Evolutionary conservation across 2,329 filamentous ascomycete genomes (phyloP).

Genomic region (Sordariomycetes sp.): DNA sequence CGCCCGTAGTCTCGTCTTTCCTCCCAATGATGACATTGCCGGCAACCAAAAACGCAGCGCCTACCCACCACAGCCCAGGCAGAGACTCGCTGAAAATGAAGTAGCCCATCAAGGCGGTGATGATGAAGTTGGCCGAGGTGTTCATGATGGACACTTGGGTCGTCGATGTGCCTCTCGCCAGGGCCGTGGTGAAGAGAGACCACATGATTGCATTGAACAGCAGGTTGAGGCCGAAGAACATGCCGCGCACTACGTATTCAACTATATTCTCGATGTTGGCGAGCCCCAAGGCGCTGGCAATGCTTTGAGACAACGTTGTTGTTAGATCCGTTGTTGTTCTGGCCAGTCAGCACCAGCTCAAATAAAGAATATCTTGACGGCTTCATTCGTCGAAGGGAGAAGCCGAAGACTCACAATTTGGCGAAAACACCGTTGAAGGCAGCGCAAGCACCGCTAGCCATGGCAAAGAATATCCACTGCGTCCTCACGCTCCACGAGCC

Average conservation of each 20-base stretch:
- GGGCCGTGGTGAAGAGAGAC: slow-evolving; percentile 70
- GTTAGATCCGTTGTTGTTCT: slow-evolving; percentile 51
- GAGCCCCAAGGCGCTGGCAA: slow-evolving; percentile 36
- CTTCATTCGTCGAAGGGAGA: not conserved
- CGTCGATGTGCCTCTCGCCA: slow-evolving; percentile 65
- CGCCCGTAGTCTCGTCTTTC: slow-evolving; percentile 44
- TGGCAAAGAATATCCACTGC: slow-evolving; percentile 59
- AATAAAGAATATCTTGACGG: not conserved
- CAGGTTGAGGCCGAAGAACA: slow-evolving; percentile 68
- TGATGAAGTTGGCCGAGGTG: slow-evolving; percentile 72
- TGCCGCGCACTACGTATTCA: slow-evolving; percentile 41
- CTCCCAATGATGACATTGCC: slow-evolving; percentile 72
- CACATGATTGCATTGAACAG: slow-evolving; percentile 75
- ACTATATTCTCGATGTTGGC: slow-evolving; percentile 28
- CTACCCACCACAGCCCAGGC: slow-evolving; percentile 68
- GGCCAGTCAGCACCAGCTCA: not conserved
- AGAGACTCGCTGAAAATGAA: slow-evolving; percentile 63
- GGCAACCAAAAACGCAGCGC: slow-evolving; percentile 61
- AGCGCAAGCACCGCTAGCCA: slow-evolving; percentile 68
- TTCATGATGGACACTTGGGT: slow-evolving; percentile 77
- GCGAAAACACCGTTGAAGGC: slow-evolving; percentile 79
- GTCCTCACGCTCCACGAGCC: slow-evolving; percentile 20
- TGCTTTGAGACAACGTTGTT: slow-evolving; percentile 30
- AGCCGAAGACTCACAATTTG: slow-evolving; percentile 53
- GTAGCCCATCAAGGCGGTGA: slow-evolving; percentile 64